Base-by-base conservation (phyloP, 139 green algal genomes). In the Nannochloris sp. region DNA sequence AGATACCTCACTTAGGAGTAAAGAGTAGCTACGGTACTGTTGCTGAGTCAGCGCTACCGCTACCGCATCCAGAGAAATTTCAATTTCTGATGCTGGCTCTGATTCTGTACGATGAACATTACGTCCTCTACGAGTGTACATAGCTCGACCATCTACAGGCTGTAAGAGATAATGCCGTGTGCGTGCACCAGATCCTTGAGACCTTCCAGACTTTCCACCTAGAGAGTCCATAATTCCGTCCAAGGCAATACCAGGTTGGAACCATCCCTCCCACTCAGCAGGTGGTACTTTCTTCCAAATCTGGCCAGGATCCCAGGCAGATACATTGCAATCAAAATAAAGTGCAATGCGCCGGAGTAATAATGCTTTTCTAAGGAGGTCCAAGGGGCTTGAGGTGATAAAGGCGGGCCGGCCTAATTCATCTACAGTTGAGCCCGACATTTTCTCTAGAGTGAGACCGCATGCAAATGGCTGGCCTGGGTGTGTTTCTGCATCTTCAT, bases 401-500 rank as follows among this genome's bases (percentile, higher is more conserved):
- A 97, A 98, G 0, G 86, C 77, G 34, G 85, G 61, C 33, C 75
- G 53, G 4, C 89, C 87, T 35, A 64, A 56, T 37, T 90, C 87
- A 60, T 97, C 86, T 6, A 95, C 85, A 0, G 93, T 98, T 67
- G 88, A 76, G 0, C 84, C 91, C 7, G 55, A 80, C 14, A 98
- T 72, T 66, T 82, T 67, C 6, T 80, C 68, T 65, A 98, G 74
- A 29, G 85, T 87, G 25, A 97, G 24, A 14, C 90, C 39, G 78
- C 72, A 37, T 75, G 75, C 60, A 86, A 95, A 91, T 2, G 76
- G 77, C 54, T 77, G 75, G 4, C 64, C 74, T 23, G 81, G 81
- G 39, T 77, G 74, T 67, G 67, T 83, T 29, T 32, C 7, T 4
- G 70, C 64, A 33, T 85, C 79, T 60, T 85, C 76, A 33, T 71